Evolutionary conservation across 169 alveolate genomes (phyloP).

Genomic region (Prorocentrum cordatum): DNA sequence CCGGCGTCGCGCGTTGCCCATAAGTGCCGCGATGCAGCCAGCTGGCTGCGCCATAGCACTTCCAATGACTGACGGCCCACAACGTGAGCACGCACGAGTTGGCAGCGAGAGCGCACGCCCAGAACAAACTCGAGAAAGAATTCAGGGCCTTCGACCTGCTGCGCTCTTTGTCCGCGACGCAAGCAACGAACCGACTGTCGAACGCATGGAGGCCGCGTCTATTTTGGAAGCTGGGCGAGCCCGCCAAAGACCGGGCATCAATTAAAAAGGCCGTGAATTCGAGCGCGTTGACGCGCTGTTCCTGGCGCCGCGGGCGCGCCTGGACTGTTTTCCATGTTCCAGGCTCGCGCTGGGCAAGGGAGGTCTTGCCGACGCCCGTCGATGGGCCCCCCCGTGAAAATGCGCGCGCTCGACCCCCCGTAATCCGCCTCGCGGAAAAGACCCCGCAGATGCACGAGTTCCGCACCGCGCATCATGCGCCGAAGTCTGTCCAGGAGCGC

Average conservation of each 20-base stretch:
- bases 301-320: background rate
- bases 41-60: background rate
- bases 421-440: too few relatives aligned
- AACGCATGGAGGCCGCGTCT: too few relatives aligned
- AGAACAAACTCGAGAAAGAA: background rate
- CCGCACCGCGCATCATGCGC: too few relatives aligned
- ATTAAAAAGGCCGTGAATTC: background rate
- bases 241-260: background rate
- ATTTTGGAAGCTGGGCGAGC: background rate
- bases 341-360: background rate
- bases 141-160: background rate
- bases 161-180: background rate
- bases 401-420: too few relatives aligned
- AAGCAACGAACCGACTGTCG: background rate
- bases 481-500: too few relatives aligned
- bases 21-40: background rate
- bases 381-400: too few relatives aligned
- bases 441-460: too few relatives aligned
- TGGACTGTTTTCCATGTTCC: background rate
- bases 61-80: background rate
- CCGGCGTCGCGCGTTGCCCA: background rate
- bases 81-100: background rate
- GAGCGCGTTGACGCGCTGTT: background rate
- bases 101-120: background rate
- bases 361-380: background rate